Base-by-base conservation (phyloP, 106 monocot species). In the Platanthera zijinensis region DNA sequence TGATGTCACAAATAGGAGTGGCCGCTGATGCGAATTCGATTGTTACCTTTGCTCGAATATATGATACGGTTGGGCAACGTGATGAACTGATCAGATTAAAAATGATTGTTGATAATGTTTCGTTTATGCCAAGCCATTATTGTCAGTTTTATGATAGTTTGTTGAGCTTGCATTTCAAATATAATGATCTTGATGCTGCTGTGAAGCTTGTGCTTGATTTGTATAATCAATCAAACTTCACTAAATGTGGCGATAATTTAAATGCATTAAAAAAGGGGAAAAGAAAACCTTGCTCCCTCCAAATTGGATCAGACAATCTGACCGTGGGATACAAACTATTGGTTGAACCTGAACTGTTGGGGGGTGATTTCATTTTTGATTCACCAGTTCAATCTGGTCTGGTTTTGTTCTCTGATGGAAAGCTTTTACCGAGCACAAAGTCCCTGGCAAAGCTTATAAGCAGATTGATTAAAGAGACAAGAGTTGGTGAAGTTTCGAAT, bases 151-250 rank as follows among this genome's bases (percentile, higher is more conserved):
- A 94, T 74, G 92, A 92, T 46, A 81, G 82, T 79, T 77, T 94
- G 70, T 64, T 99, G 73, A 90, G 79, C 75, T 82, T 94, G 71
- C 92, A 94, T 57, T 94, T 99, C 70, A 99, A 85, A 80, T 92
- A 85, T 75, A 85, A 88, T 78, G 94, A 99, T 82, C 62, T 94
- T 28, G 81, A 90, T 84, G 80, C 90, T 67, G 97, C 97, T 66
- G 79, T 83, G 63, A 69, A 84, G 12, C 83, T 94, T 75, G 61
- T 94, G 57, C 57, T 89, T 57, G 82, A 84, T 70, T 77, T 94
- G 57, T 84, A 81, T 81, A 39, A 46, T 22, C 80, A 66, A 17
- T 67, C 83, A 11, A 83, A 78, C n/a, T 66, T 61, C 57, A 10
- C 74, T 76, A 54, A 71, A 0, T 70, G 61, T 48, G 54, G 15